phyloP scores from a whole-genome alignment of 148 eudicot species.

The Vaccinium corymbosum region DNA sequence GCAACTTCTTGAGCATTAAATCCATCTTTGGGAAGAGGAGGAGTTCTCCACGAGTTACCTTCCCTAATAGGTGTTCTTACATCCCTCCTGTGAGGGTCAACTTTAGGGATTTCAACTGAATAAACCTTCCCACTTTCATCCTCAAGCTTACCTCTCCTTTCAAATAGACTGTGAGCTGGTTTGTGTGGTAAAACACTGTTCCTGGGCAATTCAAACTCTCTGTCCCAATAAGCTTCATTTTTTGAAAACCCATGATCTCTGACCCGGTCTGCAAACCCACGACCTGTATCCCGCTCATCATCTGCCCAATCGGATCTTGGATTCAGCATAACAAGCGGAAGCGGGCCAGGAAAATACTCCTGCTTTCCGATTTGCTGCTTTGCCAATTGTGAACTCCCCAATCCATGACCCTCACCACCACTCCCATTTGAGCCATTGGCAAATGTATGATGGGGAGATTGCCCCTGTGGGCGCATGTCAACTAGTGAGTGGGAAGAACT shows the following conservation, averaged over 20 bases:
- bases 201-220: conserved; percentile 77
- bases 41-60: conserved; percentile 47
- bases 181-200: conserved; percentile 56
- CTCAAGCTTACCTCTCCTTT: conserved; percentile 57
- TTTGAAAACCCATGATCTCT: conserved; percentile 59
- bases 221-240: conserved; percentile 72
- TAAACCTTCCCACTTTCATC: conserved; percentile 50
- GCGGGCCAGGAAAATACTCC: conserved; percentile 55
- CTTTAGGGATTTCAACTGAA: conserved; percentile 54
- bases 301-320: conserved; percentile 98
- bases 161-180: conserved; percentile 48
- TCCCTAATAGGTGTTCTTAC: conserved; percentile 44
- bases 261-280: conserved; percentile 48
- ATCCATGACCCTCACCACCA: conserved; percentile 33
- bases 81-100: conserved; percentile 41
- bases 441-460: conserved; percentile 24
- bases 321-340: conserved; percentile 72
- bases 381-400: conserved; percentile 27
- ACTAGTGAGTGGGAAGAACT: conserved; percentile 35
- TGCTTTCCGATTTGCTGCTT: conserved; percentile 43
- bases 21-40: conserved; percentile 39
- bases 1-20: conserved; percentile 31
- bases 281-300: conserved; percentile 98
- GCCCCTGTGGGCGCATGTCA: conserved; percentile 48
- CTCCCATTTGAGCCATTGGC: conserved; percentile 29